Evolutionary conservation across 1,139 yeast species (phyloP).

Genomic region (Suhomyces chickasaworum): DNA sequence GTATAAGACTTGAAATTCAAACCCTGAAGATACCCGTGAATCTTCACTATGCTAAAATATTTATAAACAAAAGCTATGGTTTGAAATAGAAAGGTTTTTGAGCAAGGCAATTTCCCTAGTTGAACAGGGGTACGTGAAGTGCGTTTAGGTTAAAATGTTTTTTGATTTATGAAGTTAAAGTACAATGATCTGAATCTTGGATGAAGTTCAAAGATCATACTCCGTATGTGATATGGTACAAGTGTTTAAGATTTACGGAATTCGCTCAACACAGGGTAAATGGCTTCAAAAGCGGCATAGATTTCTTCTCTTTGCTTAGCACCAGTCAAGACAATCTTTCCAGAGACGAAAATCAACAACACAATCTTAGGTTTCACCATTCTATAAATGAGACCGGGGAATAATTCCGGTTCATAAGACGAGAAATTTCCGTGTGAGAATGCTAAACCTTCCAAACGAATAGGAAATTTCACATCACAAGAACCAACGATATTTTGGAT

Average conservation of each 20-base stretch:
- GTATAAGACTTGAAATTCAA: conserved; percentile 3
- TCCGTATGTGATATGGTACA: conserved; percentile 11
- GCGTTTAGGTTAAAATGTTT: conserved; percentile 1
- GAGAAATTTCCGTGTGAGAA: conserved; percentile 99
- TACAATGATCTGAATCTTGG: conserved; percentile 8
- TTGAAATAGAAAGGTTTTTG: background rate
- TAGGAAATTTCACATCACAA: conserved; percentile 96
- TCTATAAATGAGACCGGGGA: conserved; percentile 98
- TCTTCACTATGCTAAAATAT: conserved; percentile 10
- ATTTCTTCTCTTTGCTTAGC: conserved; percentile 99
- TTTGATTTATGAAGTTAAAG: conserved; percentile 8
- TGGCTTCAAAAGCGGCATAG: conserved; percentile 96
- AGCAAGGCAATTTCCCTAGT: conserved; percentile 9
- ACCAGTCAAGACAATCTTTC: conserved; percentile 97
- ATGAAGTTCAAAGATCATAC: background rate
- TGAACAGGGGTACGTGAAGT: conserved; percentile 6
- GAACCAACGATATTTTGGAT: conserved; percentile 99
- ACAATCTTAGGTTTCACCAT: conserved; percentile 99
- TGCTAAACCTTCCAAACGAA: conserved; percentile 95
- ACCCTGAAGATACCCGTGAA: conserved; percentile 6
- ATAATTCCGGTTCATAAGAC: conserved; percentile 96
- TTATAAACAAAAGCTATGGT: conserved; percentile 7
- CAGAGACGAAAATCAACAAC: conserved; percentile 90
- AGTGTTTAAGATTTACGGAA: conserved; percentile 72
- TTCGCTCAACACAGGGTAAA: conserved; percentile 97